These are phyloP conservation scores for Epichloe sibirici DNA, from an alignment of 2,329 filamentous ascomycete species.

Conservation along the genomic window DNA sequence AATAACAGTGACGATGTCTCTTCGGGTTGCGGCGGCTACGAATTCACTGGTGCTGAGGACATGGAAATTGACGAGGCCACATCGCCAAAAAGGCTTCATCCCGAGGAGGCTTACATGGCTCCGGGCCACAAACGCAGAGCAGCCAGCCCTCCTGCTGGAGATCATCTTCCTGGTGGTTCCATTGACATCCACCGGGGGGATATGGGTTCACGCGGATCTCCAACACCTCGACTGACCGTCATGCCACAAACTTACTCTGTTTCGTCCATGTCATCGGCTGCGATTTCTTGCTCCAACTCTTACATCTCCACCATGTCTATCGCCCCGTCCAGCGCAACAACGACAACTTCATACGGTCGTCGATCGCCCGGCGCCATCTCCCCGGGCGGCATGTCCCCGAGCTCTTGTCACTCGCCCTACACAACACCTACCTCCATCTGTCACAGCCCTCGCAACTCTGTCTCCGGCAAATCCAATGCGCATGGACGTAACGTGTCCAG, in stretches of 20 bases:
- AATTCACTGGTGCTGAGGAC: conserved; percentile 27
- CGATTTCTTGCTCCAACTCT: conserved; percentile 31
- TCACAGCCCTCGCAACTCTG: conserved; percentile 35
- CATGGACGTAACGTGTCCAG: conserved; percentile 36
- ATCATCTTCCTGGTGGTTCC: conserved; percentile 26
- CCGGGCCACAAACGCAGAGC: conserved; percentile 42
- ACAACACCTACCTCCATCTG: conserved; percentile 34
- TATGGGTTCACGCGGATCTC: conserved; percentile 35
- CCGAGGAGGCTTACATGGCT: conserved; percentile 32
- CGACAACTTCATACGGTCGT: conserved; percentile 32
- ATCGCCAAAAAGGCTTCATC: conserved; percentile 36
- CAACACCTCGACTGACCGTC: conserved; percentile 35
- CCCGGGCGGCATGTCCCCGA: conserved; percentile 38
- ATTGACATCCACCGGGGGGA: conserved; percentile 37
- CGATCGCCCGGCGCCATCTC: conserved; percentile 34
- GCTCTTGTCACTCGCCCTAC: conserved; percentile 36
- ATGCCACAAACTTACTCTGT: conserved; percentile 32
- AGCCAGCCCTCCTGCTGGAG: conserved; percentile 40
- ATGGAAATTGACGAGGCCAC: conserved; percentile 39
- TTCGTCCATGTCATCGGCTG: conserved; percentile 29
- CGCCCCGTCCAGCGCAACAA: conserved; percentile 27
- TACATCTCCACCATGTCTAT: conserved; percentile 35
- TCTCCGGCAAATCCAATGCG: conserved; percentile 24
- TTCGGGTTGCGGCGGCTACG: conserved; percentile 32
- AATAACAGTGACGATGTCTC: conserved; percentile 42